Conservation (phyloP, 2,329 filamentous ascomycete species). For the Xylariaceae sp. region DNA sequence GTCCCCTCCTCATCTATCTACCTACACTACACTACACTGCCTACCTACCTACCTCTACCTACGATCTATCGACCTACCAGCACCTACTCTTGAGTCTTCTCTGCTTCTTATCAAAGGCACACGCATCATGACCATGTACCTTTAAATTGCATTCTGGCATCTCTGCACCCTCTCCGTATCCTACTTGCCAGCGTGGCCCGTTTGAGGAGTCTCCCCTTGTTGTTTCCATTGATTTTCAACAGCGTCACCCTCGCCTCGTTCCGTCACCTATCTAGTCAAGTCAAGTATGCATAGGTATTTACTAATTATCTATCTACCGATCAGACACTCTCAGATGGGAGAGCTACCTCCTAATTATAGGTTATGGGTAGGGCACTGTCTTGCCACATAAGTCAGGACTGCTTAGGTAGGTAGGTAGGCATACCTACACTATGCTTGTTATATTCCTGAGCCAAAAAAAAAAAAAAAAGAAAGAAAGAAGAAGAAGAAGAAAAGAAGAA, state of each 20-base stretch:
- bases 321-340: not conserved
- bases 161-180: not conserved
- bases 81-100: too few species aligned
- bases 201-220: not conserved
- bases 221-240: not conserved
- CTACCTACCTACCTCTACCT: not conserved
- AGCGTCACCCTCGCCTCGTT: not conserved
- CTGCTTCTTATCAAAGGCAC: not conserved
- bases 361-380: too few species aligned
- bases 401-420: not conserved
- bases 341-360: not conserved
- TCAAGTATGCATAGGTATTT: not conserved
- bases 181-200: not conserved
- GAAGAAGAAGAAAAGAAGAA: too few species aligned
- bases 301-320: not conserved
- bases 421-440: not conserved
- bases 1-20: constrained; percentile 17
- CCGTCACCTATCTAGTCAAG: too few species aligned
- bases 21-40: not conserved
- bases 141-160: not conserved
- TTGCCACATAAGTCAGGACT: not conserved
- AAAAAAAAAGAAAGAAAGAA: too few species aligned
- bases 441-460: too few species aligned
- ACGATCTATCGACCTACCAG: not conserved
- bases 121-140: not conserved